phyloP scores from a whole-genome alignment of 345 rosid genomes.

The Eucalyptus fibrosa region DNA sequence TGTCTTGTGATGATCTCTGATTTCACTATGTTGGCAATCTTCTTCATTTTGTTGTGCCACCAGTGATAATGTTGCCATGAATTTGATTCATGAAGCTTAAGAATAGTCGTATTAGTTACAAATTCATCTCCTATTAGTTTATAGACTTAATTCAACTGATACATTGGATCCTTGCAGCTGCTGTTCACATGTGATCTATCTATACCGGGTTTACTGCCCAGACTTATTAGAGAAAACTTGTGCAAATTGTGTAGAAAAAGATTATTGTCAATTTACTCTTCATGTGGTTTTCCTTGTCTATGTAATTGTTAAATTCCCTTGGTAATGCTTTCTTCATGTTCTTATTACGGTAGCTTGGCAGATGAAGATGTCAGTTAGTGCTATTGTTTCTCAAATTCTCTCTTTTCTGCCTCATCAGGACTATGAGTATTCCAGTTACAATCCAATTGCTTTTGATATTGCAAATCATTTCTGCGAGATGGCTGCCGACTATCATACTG shows the following conservation, averaged over 20 bases:
- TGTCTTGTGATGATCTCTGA: not conserved
- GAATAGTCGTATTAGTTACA: not conserved
- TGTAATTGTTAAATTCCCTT: not conserved
- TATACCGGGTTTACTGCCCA: not conserved
- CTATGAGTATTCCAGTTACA: conserved; percentile 85
- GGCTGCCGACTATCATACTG: conserved; percentile 91
- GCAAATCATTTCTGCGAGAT: conserved; percentile 98
- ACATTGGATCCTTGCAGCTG: not conserved
- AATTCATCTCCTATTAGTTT: not conserved
- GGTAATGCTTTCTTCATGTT: not conserved
- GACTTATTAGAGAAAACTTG: not conserved
- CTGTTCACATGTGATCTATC: not conserved
- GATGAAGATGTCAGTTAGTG: not conserved
- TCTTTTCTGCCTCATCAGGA: conserved; percentile 30
- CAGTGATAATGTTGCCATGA: not conserved
- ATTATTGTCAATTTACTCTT: not conserved
- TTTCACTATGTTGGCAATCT: not conserved
- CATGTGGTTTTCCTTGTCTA: not conserved
- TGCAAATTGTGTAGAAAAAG: not conserved
- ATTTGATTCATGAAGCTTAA: not conserved
- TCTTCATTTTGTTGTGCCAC: not conserved
- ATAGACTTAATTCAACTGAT: not conserved
- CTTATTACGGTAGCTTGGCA: not conserved
- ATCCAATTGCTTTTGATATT: conserved; percentile 79
- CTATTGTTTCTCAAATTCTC: not conserved